Evolutionary conservation across 768 basidiomycete species (phyloP), one percentile per base, ranked within the genome.

Genomic region (Suillus sp.): DNA sequence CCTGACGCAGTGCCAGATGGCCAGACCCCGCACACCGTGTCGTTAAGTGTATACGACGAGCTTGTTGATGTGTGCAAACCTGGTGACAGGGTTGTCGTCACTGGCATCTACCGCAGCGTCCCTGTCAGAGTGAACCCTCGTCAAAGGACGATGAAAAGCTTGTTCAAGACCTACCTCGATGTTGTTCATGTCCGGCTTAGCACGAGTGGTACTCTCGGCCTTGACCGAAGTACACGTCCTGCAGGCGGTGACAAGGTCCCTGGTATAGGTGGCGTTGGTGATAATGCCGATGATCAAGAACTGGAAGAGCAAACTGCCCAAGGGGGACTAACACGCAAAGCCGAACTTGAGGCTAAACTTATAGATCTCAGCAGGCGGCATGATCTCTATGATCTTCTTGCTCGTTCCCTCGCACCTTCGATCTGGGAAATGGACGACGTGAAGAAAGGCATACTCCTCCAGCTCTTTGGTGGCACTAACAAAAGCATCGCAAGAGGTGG

Each of bases 381-480:
- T 20, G 95, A 97, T 74, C 79, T 99, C 34, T 99, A 99, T 73
- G 93, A 94, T 1, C 78, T 92, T 32, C 82, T 99, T 6, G 79
- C 95, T 9, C 81, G 90, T 20, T 93, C 91, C 2, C 83, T 99
- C 61, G 96, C 96, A 1, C 97, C 97, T 18, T 92, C 89, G 38
- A 97, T 99, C 67, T 99, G 93, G 89, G 92, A 94, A 74, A 91
- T 99, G 92, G 96, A 99, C 30, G 97, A 99, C 72, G 95, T 99
- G 64, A 99, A 99, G 80, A 98, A 99, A 80, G 97, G 97, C 0
- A 97, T 99, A 60, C 74, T 99, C 63, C 79, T 99, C 37, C 96
- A 99, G 75, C 77, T 99, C 30, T 99, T 99, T 76, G 97, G 97
- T 3, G 97, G 97, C 0, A 98, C 97, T 40, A 99, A 98, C 76